Evolutionary conservation across 192 early-diverging fungal species (phyloP), one percentile per base, ranked within the genome.

Genomic region (Pilobolus umbonatus): DNA sequence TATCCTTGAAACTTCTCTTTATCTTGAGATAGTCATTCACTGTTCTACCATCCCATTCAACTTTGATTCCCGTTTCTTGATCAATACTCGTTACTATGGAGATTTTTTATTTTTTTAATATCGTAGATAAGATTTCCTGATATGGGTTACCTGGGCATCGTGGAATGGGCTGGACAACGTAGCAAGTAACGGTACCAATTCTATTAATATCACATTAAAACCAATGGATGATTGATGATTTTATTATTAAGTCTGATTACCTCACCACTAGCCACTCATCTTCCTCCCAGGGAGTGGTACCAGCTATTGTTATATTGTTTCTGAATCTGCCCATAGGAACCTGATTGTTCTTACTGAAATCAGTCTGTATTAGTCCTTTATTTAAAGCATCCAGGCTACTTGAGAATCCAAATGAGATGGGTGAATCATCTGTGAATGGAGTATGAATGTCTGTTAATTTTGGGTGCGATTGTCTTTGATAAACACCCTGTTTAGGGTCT

Each of bases 201-300:
- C 69, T 71, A 36, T 12, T 26, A 43, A 11, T 30, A 1, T 17
- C 7, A 17, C 3, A 51, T 12, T 51, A 32, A 4, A 32, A 17
- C 6, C 12, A 17, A 29, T 10, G 12, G 5, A 8, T 44, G 14
- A 11, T 15, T 5, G 19, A 28, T 43, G 17, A 15, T 14, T 29
- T 24, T 30, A n/a, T 5, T 5, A 34, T 31, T 24, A 28, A 19
- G 25, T 39, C 21, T 25, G 6, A 49, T 29, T 43, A 19, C 24
- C 43, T 65, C 58, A 72, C 60, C 7, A 72, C 70, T 29, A 72
- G 25, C 70, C 70, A 72, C 32, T 48, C 24, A 22, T 72, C 70
- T 44, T 72, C 70, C 15, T 72, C 70, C 59, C 64, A 72, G 0
- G 70, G 36, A 11, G 54, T 5, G 0, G 70, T 72, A 25, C 64